Evolutionary conservation across 2,329 filamentous ascomycete species (phyloP).

Genomic region (Fonsecaea monophora): DNA sequence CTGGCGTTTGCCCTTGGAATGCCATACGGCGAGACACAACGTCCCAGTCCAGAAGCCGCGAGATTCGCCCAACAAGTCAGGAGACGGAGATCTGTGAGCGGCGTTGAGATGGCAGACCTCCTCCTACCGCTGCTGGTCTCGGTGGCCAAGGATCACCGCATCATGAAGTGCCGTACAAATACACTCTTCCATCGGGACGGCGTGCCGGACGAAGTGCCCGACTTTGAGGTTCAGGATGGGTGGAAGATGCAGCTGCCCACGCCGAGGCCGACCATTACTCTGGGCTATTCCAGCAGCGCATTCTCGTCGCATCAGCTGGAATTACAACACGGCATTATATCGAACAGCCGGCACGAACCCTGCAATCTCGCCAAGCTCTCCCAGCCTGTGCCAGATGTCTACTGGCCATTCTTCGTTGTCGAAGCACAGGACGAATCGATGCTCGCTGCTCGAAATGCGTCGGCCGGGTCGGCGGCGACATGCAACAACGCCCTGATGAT

Average conservation of each 20-base stretch:
- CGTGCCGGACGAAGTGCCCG: slow-evolving; percentile 32
- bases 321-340: slow-evolving; percentile 39
- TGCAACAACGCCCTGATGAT: slow-evolving; percentile 40
- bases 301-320: slow-evolving; percentile 35
- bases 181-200: slow-evolving; percentile 31
- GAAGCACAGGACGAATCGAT: slow-evolving; percentile 35
- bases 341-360: slow-evolving; percentile 34
- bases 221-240: slow-evolving; percentile 31
- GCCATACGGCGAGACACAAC: slow-evolving; percentile 28
- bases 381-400: slow-evolving; percentile 34
- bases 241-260: slow-evolving; percentile 35
- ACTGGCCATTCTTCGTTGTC: slow-evolving; percentile 40
- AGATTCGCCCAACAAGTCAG: slow-evolving; percentile 34
- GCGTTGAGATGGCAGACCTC: slow-evolving; percentile 28
- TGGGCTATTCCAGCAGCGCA: slow-evolving; percentile 31
- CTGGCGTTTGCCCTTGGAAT: slow-evolving; percentile 38
- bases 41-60: slow-evolving; percentile 25
- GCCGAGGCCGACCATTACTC: slow-evolving; percentile 33
- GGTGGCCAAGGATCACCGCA: slow-evolving; percentile 28
- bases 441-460: slow-evolving; percentile 34
- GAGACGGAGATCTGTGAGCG: slow-evolving; percentile 24
- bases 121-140: slow-evolving; percentile 30
- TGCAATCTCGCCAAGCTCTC: slow-evolving; percentile 38
- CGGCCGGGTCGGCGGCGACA: slow-evolving; percentile 33
- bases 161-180: slow-evolving; percentile 27